Evolutionary conservation across 345 rosid species (phyloP), one percentile per base, ranked within the genome.

Genomic region (Cardiospermum halicacabum): DNA sequence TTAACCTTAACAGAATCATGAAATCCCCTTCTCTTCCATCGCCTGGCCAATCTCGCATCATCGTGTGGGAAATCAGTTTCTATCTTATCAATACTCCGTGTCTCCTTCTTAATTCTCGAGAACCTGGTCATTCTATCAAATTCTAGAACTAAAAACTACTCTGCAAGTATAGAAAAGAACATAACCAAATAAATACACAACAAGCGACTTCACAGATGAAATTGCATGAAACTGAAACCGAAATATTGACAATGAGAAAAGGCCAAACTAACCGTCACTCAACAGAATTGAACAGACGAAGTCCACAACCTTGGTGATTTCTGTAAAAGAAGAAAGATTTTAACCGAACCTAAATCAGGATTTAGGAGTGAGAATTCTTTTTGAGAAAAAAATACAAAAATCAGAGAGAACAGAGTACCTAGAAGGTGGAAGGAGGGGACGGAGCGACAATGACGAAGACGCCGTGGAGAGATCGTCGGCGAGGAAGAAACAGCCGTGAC

Each of bases 1-100:
- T 8, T 7, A 61, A 34, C 25, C n/a, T 56, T 31, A 19, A 22
- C 3, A 47, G 65, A 59, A 58, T 43, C 32, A 19, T 21, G 64
- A 43, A 18, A 28, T 2, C 24, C 80, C 72, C 75, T 63, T 32
- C 83, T 70, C 65, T 70, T 79, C 71, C 43, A 59, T 51, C 75
- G 60, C 64, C 80, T 70, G 15, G 56, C 69, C 77, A 79, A 67
- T 68, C 75, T 54, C 55, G 27, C 31, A 63, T 70, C 69, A 53
- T 45, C 57, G 58, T 40, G 19, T 4, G 2, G 0, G 16, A 27
- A 55, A 55, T 65, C 54, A 19, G 18, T 15, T 21, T 40, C 60
- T 54, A 28, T 60, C 27, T 56, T 31, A 0, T 6, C 37, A 7
- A 28, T 13, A 2, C 3, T 25, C 48, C 24, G 19, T 10, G 19